Base-by-base conservation (phyloP, 257 asterid species). In the Verbena officinalis region DNA sequence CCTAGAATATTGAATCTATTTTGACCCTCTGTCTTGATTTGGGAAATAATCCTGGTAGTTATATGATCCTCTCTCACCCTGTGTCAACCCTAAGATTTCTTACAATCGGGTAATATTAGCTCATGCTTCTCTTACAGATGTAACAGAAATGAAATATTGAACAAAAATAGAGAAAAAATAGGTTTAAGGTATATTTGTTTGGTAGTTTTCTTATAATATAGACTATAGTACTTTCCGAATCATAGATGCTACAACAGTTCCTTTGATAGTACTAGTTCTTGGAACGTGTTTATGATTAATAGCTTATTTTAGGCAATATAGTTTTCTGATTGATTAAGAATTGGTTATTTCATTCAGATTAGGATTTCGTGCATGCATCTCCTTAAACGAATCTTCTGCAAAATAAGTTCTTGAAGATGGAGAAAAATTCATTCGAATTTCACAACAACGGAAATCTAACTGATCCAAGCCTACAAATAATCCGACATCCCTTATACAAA, bases 371-470 rank as follows among this genome's bases (percentile, higher is more conserved):
- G 33, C 33, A 27, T 27, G 33, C 33, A 27, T 27, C 4, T 27
- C 2, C 33, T 27, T 27, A 5, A 27, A 27, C 33, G 33, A 27
- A 5, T 27, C 33, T 27, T 2, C 33, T 27, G 33, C 33, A 78
- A 65, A 75, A 21, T 63, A 61, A 67, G 38, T 42, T 67, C 70
- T 24, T 38, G 61, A 27, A 16, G 33, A 68, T 83, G 90, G 88
- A 64, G 67, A 79, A 69, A 40, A n/a, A n/a, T n/a, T 63, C 73
- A 0, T 20, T 62, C 21, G 66, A 73, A 63, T 59, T 70, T 7
- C 49, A 73, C 15, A 65, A 77, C 75, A 81, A 77, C 51, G 89
- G 83, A 24, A 68, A 76, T 57, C 64, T 59, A 51, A 69, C 65
- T 5, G 33, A 27, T 27, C 33, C 33, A 2, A 5, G 33, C 33